Evolutionary conservation across 2,329 filamentous ascomycete genomes (phyloP).

Genomic region (Cyphellophora europaea): DNA sequence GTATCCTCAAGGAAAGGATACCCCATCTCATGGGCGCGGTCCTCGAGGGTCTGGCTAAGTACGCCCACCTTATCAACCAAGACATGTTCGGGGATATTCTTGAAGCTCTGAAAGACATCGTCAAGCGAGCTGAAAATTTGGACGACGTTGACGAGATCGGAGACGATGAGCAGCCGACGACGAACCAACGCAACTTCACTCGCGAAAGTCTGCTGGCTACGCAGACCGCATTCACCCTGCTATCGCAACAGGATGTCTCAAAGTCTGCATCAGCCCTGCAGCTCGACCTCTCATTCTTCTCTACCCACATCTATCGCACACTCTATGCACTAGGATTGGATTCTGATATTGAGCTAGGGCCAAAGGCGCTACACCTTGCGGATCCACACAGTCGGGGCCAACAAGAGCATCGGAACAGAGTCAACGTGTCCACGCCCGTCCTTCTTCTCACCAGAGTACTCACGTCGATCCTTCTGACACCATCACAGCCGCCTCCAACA

Average conservation of each 20-base stretch:
- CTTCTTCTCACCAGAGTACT: constrained; percentile 84
- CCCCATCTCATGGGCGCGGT: constrained; percentile 93
- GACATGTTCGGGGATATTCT: constrained; percentile 97
- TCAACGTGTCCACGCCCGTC: constrained; percentile 92
- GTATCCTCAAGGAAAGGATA: constrained; percentile 74
- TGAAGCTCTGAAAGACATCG: constrained; percentile 87
- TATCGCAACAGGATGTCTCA: constrained; percentile 86
- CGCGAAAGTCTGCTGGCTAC: constrained; percentile 88
- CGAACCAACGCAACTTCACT: constrained; percentile 59
- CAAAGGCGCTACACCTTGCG: constrained; percentile 62
- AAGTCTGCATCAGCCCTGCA: constrained; percentile 73
- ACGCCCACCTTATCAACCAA: constrained; percentile 94
- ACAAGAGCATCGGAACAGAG: constrained; percentile 48
- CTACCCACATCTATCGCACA: constrained; percentile 81
- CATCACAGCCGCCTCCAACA: constrained; percentile 61
- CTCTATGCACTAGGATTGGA: constrained; percentile 71
- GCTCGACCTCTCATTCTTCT: constrained; percentile 92
- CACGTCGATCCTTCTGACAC: constrained; percentile 68
- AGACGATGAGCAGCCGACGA: constrained; percentile 30
- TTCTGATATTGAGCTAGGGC: constrained; percentile 73
- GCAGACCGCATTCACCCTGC: constrained; percentile 90
- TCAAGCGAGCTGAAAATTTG: constrained; percentile 58
- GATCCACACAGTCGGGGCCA: constrained; percentile 46
- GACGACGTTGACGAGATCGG: constrained; percentile 39
- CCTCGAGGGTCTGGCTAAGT: constrained; percentile 85